Evolutionary conservation across 129 eudicot species (phyloP).

Genomic region (Tanacetum coccineum): DNA sequence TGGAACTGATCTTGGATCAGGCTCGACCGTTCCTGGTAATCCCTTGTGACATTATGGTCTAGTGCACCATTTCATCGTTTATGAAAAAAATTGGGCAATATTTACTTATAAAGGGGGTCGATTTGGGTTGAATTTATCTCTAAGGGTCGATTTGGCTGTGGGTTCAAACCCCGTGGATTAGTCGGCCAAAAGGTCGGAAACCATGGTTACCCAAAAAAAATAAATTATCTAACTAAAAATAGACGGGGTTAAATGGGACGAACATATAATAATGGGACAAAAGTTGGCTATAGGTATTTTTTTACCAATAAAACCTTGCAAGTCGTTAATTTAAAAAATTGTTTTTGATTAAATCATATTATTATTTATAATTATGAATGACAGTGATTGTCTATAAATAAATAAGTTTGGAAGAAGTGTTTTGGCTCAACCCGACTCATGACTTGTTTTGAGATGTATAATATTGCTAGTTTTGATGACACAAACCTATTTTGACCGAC

Average conservation of each 20-base stretch:
- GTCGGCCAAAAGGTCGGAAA: too few relatives aligned
- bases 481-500: neutral
- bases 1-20: constrained; percentile 97
- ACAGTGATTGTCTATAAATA: neutral
- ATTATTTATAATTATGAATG: neutral
- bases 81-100: neutral
- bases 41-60: constrained; percentile 1
- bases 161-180: too few relatives aligned
- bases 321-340: neutral
- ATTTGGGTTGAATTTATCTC: neutral
- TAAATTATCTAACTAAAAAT: too few relatives aligned
- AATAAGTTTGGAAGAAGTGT: neutral
- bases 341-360: too few relatives aligned
- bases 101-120: neutral
- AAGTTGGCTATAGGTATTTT: neutral
- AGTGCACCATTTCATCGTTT: neutral
- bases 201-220: too few relatives aligned
- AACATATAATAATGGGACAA: neutral
- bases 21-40: constrained; percentile 82
- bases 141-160: neutral
- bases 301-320: neutral
- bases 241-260: neutral
- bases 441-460: neutral
- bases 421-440: neutral
- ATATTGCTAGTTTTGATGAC: neutral